Evolutionary conservation across 176 grass and related monocot genomes (phyloP).

Genomic region (Bonia amplexicaulis): DNA sequence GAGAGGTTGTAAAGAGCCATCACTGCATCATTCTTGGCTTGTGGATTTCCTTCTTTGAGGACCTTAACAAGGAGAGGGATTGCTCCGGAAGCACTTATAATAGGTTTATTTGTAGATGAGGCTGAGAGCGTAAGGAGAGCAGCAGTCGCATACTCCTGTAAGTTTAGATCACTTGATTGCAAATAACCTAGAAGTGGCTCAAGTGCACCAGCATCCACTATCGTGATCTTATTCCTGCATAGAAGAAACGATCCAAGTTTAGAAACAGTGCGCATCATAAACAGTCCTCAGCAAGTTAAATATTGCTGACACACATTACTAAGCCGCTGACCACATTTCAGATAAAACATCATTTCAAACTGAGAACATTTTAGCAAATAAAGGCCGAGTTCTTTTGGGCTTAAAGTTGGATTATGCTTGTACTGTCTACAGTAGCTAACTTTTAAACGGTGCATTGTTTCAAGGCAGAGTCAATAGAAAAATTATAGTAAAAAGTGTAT

Average conservation of each 20-base stretch:
- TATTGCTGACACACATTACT: neutral
- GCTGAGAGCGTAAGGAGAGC: slow-evolving; percentile 89
- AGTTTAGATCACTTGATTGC: slow-evolving; percentile 54
- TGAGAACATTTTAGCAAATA: neutral
- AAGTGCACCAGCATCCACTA: slow-evolving; percentile 70
- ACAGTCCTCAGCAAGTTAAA: neutral
- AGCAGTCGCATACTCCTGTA: slow-evolving; percentile 86
- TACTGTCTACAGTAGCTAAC: no score
- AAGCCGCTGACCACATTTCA: neutral
- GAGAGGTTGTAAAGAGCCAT: slow-evolving; percentile 93
- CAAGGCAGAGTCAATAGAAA: no score
- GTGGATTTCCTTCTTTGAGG: slow-evolving; percentile 66
- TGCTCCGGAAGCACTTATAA: slow-evolving; percentile 59
- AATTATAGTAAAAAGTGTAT: no score
- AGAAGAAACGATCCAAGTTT: slow-evolving; percentile 20
- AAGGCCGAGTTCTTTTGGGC: no score
- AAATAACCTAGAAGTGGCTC: slow-evolving; percentile 63
- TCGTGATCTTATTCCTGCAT: slow-evolving; percentile 86
- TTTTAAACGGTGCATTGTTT: no score
- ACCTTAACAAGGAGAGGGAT: slow-evolving; percentile 77
- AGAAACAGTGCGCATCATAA: slow-evolving; percentile 7
- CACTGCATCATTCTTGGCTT: slow-evolving; percentile 70
- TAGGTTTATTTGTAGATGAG: slow-evolving; percentile 60
- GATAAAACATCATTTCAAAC: neutral
- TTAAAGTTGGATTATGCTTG: no score